Base-by-base conservation (phyloP, 2,329 filamentous ascomycete species). In the Cladosporium sp. region DNA sequence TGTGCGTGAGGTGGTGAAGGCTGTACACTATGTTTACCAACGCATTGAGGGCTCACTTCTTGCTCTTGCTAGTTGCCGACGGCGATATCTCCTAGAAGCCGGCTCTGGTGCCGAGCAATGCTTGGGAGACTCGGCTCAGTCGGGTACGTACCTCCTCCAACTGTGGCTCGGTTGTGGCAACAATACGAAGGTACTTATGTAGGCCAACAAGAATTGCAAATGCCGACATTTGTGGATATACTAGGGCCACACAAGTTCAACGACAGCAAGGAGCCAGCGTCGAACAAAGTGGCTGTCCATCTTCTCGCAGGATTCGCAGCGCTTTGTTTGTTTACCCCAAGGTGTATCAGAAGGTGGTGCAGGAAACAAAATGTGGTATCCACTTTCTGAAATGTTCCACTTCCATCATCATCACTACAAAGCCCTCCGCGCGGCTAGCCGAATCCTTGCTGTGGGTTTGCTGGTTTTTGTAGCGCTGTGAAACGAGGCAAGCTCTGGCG, bases 401-500 rank as follows among this genome's bases (percentile, higher is more conserved):
- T 30, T 6, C 28, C 59, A 38, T 62, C 44, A 62, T 28, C 44
- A 36, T 36, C 34, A 36, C 14, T n/a, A 52, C 59, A 28, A 32
- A 26, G 14, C 10, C 21, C 26, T 62, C 59, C 59, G 30, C 59
- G 59, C 59, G 44, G 59, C 59, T 52, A 52, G 30, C 21, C 58
- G 38, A 32, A 55, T 55, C 28, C 38, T 47, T 60, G 58, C 58
- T 8, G 38, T n/a, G 38, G 36, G 36, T 41, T 41, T 18, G 34
- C 34, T 41, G 36, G 36, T 7, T 41, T 41, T 47, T 55, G 58
- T 60, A 51, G 58, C 58, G 58, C 58, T 60, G 44, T 62, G 59
- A 52, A 62, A 62, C 59, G 59, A 47, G n/a, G 8, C 21, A 62
- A 62, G 59, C 59, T 61, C 51, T 61, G 59, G 32, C 32, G 59